Percentiles rank a stretch among this genome's conserved stretches.
These are phyloP conservation scores for Brassica hybrid DNA, from an alignment of 441 rosid species.

Conservation along the genomic window DNA sequence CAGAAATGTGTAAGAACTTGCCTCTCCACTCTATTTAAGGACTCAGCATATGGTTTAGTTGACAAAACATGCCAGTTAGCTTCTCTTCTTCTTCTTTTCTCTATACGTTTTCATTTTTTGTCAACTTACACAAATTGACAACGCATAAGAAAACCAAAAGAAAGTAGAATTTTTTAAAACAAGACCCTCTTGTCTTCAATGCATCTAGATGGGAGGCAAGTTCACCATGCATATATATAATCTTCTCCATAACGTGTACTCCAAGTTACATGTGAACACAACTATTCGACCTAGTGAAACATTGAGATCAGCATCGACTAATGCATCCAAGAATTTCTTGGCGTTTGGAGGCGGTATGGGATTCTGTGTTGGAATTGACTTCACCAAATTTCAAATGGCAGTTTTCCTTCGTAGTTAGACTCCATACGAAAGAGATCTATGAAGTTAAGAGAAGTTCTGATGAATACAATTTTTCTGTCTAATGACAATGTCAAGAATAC, in stretches of 20 bases:
- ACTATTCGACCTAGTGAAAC: not conserved
- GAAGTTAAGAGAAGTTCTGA: not conserved
- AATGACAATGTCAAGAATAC: slow-evolving; percentile 3
- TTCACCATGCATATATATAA: not conserved
- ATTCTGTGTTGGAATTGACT: slow-evolving; percentile 46
- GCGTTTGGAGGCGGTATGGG: slow-evolving; percentile 49
- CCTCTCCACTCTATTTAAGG: slow-evolving; percentile 57
- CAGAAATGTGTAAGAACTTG: slow-evolving; percentile 21
- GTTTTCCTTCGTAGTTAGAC: slow-evolving; percentile 36
- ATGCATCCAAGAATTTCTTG: slow-evolving; percentile 47
- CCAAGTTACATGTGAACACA: slow-evolving; percentile 6
- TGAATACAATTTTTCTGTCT: not conserved
- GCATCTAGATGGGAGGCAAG: slow-evolving; percentile 55
- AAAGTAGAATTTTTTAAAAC: too few relatives aligned
- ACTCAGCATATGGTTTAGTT: slow-evolving; percentile 41
- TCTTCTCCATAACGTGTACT: not conserved
- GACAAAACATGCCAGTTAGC: slow-evolving; percentile 54
- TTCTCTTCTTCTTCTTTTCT: slow-evolving; percentile 41
- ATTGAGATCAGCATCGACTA: slow-evolving; percentile 43
- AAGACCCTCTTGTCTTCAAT: slow-evolving; percentile 50
- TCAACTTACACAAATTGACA: slow-evolving; percentile 16
- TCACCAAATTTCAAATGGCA: slow-evolving; percentile 47
- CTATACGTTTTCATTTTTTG: slow-evolving; percentile 45
- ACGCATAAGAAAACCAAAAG: slow-evolving; percentile 9
- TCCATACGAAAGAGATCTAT: too few relatives aligned